Evolutionary conservation across 73 alveolate genomes (phyloP), one percentile per base, ranked within the genome.

Genomic region (Paramecium sexaurelia): DNA sequence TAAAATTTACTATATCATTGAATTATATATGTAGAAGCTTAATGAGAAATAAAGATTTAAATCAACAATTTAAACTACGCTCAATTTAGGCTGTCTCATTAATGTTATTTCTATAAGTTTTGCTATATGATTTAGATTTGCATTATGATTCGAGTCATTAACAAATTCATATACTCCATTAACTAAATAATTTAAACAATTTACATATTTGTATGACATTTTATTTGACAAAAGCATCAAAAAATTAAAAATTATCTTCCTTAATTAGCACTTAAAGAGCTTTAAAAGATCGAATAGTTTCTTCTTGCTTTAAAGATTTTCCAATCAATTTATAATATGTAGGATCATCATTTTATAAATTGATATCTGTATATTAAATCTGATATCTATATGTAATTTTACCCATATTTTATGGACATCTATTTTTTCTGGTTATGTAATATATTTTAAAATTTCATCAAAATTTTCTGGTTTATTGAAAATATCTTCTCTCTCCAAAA

Each of bases 121-220:
- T 40, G 75, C 90, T 20, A 78, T 40, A 45, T 78, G 90, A 26
- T 37, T 41, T 15, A 78, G 36, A 78, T 43, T 78, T 4, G 33
- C 75, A 39, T 40, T 78, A 13, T 43, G 26, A 22, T 40, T 26
- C 8, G 10, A 26, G 41, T 41, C 90, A 41, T 37, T 24, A 22
- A 78, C 9, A 26, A 37, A 41, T 2, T 78, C 40, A 45, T 78
- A 78, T 10, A 78, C 10, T 40, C 27, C 83, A 61, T 61, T 61
- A 61, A 61, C 83, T 61, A 61, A 11, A 32, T 2, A 29, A 24
- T 19, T 15, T 61, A 32, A 61, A 61, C 17, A 51, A 10, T 61
- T 7, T 61, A 61, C 83, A 61, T 1, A 61, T 61, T 7, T 61
- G 8, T 10, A 61, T 26, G 27, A 61, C 47, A 32, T 61, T 61